A percentile compares a stretch with the other conserved stretches of the same genome.
Evolutionary conservation across 2,329 filamentous ascomycete genomes (phyloP).

Genomic region (Trichophaea hybrida): DNA sequence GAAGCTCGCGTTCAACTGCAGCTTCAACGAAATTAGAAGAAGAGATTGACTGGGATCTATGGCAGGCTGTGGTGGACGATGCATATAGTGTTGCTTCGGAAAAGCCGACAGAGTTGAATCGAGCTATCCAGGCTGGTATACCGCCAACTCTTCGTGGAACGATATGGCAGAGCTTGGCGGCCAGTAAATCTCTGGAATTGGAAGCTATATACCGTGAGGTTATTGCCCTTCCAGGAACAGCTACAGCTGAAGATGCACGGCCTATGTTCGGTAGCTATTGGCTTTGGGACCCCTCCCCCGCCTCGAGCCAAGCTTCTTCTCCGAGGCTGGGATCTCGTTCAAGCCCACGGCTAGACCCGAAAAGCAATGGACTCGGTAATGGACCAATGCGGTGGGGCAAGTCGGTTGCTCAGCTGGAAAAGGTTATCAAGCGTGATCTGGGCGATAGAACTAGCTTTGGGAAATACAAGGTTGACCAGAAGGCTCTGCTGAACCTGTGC

Average conservation of each 20-base stretch:
- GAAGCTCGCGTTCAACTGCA: conserved; percentile 5
- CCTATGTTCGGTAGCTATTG: conserved; percentile 23
- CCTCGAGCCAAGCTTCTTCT: conserved; percentile 21
- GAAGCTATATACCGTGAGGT: conserved; percentile 78
- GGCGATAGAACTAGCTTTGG: conserved; percentile 91
- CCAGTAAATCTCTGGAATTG: conserved; percentile 84
- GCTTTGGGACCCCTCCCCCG: conserved; percentile 23
- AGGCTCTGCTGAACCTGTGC: conserved; percentile 86
- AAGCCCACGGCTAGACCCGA: conserved; percentile 11
- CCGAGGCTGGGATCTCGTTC: conserved; percentile 15
- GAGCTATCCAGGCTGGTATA: conserved; percentile 82
- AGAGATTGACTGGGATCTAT: conserved; percentile 89
- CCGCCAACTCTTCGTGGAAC: conserved; percentile 93
- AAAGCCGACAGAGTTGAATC: conserved; percentile 75
- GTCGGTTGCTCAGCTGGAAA: conserved; percentile 48
- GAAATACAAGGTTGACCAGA: conserved; percentile 86
- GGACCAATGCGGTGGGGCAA: conserved; percentile 19
- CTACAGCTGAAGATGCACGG: conserved; percentile 23
- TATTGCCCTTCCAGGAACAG: conserved; percentile 37
- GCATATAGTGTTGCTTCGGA: conserved; percentile 77
- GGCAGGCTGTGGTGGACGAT: conserved; percentile 92
- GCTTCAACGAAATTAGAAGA: conserved; percentile 31
- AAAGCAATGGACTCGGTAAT: background rate
- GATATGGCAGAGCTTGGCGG: conserved; percentile 92
- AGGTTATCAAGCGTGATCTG: conserved; percentile 76